These are phyloP conservation scores for Russula lepida DNA, from an alignment of 768 basidiomycete genomes.

Conservation along the genomic window DNA sequence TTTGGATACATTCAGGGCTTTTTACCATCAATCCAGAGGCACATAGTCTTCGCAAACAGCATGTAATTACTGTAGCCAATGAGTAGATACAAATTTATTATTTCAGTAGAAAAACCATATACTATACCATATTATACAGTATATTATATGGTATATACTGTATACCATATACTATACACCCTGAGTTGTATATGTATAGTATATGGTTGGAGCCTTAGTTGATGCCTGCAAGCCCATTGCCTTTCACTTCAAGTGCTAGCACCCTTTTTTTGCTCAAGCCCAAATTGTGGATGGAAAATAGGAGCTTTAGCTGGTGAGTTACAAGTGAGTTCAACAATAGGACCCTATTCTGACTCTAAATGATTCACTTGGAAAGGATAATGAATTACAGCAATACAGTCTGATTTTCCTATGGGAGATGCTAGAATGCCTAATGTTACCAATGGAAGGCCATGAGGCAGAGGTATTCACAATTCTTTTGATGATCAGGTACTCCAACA, in stretches of 20 bases:
- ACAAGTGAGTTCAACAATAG: background rate
- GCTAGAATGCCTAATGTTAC: slow-evolving; percentile 60
- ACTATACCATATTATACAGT: too few species aligned
- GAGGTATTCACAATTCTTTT: slow-evolving; percentile 68
- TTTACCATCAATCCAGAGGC: too few species aligned
- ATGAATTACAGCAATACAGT: slow-evolving; percentile 64
- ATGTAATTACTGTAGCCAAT: too few species aligned
- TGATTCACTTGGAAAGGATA: slow-evolving; percentile 39
- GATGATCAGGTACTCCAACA: slow-evolving; percentile 62
- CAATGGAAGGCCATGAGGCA: slow-evolving; percentile 73
- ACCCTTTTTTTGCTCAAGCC: slow-evolving; percentile 39
- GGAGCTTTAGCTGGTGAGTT: slow-evolving; percentile 60
- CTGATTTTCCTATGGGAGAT: slow-evolving; percentile 80
- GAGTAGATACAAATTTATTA: too few species aligned
- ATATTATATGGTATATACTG: too few species aligned
- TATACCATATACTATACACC: too few species aligned
- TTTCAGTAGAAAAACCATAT: too few species aligned
- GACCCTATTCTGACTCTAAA: too few species aligned
- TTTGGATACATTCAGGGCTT: too few species aligned
- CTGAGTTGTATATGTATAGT: too few species aligned
- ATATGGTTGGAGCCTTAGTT: too few species aligned
- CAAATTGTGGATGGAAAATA: slow-evolving; percentile 67
- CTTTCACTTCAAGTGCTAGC: slow-evolving; percentile 35
- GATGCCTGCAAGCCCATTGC: slow-evolving; percentile 50
- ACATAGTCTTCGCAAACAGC: too few species aligned